Evolutionary conservation across 352 stramenopile species (phyloP).

Genomic region (Globisporangium apiculatum): DNA sequence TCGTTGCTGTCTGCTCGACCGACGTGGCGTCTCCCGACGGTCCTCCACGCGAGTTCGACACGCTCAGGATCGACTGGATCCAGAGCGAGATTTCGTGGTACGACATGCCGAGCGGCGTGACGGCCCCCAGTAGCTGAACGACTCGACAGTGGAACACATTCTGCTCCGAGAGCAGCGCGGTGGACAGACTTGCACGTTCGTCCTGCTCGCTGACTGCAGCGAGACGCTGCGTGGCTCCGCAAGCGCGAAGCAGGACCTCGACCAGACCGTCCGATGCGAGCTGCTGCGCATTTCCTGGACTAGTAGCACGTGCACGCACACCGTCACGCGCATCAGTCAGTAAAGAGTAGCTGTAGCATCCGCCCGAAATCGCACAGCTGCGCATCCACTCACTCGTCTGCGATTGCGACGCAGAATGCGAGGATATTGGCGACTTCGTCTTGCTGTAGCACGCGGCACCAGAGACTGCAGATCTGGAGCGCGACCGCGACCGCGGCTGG

Average conservation of each 20-base stretch:
- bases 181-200: slow-evolving; percentile 3
- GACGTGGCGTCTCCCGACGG: background rate
- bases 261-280: slow-evolving; percentile 17
- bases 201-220: background rate
- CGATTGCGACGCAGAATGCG: slow-evolving; percentile 8
- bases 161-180: slow-evolving; percentile 20
- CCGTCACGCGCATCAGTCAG: too few species aligned
- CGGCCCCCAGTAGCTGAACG: slow-evolving; percentile 1
- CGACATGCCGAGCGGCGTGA: slow-evolving; percentile 4
- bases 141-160: slow-evolving; percentile 12
- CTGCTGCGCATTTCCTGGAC: slow-evolving; percentile 15
- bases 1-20: background rate
- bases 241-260: slow-evolving; percentile 26
- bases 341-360: too few species aligned
- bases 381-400: slow-evolving; percentile 1
- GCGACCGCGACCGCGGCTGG: slow-evolving; percentile 19
- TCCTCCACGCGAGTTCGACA: background rate
- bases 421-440: slow-evolving; percentile 11
- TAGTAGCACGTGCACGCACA: slow-evolving; percentile 1
- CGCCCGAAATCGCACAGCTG: background rate
- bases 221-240: slow-evolving; percentile 1
- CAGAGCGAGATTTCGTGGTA: slow-evolving; percentile 11
- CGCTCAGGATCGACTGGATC: slow-evolving; percentile 8
- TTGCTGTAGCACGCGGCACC: slow-evolving; percentile 8
- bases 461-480: slow-evolving; percentile 24